A percentile compares a stretch with the other conserved stretches of the same genome.
Conservation (phyloP, 1,139 yeast species). For the Candida neerlandica region DNA sequence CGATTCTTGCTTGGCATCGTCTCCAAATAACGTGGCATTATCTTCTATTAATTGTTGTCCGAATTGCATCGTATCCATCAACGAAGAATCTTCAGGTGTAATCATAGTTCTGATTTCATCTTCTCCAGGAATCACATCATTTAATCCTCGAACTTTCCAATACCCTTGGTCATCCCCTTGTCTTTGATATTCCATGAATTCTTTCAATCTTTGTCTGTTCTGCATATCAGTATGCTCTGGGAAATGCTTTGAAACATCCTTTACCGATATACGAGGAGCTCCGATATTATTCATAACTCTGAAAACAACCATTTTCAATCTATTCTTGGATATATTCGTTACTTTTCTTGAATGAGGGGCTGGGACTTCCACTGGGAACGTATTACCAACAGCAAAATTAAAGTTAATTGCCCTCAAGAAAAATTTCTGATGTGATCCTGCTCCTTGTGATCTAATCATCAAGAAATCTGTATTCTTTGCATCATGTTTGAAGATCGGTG, state of each 20-base stretch:
- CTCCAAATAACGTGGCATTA: constrained; percentile 53
- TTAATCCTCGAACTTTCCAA: constrained; percentile 80
- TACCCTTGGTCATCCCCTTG: constrained; percentile 93
- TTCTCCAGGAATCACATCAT: constrained; percentile 68
- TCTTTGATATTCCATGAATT: constrained; percentile 97
- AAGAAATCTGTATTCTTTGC: constrained; percentile 78
- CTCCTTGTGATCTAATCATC: constrained; percentile 78
- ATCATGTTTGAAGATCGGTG: constrained; percentile 92
- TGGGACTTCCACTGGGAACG: constrained; percentile 93
- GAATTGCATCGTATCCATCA: constrained; percentile 90
- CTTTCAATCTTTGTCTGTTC: constrained; percentile 91
- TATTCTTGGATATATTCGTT: constrained; percentile 87
- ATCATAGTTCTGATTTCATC: constrained; percentile 84
- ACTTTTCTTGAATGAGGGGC: constrained; percentile 98
- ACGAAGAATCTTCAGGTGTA: constrained; percentile 86
- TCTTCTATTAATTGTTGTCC: constrained; percentile 87
- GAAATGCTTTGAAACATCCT: constrained; percentile 88
- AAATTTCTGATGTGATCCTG: constrained; percentile 58
- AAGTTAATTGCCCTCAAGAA: constrained; percentile 67
- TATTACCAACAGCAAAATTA: constrained; percentile 86
- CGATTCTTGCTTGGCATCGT: constrained; percentile 23
- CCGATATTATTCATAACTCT: constrained; percentile 81
- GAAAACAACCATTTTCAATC: constrained; percentile 91
- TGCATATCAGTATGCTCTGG: constrained; percentile 99
- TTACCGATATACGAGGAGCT: constrained; percentile 75